Base-by-base conservation (phyloP, 192 early-diverging fungal genomes). In the Gigaspora rosea region DNA sequence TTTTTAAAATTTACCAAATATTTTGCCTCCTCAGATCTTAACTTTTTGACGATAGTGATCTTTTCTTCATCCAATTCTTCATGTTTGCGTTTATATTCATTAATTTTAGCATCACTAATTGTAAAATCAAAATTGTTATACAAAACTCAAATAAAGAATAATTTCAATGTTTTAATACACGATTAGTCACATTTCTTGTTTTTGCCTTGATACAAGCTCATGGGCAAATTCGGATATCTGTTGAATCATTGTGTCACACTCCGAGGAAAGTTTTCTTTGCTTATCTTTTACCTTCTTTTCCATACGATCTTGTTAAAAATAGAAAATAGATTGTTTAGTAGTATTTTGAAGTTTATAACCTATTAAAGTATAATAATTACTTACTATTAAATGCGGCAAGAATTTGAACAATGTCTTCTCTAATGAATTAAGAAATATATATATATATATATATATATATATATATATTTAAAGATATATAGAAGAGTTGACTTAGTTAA, bases 381-480 rank as follows among this genome's bases (percentile, higher is more conserved):
- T 51, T 71, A 71, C 70, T 54, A 71, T 71, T n/a, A 71, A 71
- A 51, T 22, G 70, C 70, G n/a, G 70, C 27, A 56, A 71, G 57
- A 18, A 71, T 71, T 56, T 71, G n/a, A 71, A 56, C 51, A 16
- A 71, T 56, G 54, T 71, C 70, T 16, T 71, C 70, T 36, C 70
- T 71, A 71, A 33, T 6, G 54, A 56, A 71, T 35, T 56, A 57
- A 9, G 36, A 56, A 33, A 27, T 36, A 16, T 7, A 66, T 7
- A 46, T 46, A 6, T 6, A 33, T 8, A 32, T 13, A 13, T 36
- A 12, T 66, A 66, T 7, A 36, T 41, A 36, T 36, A 66, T 36
- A 7, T 33, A 7, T 16, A 13, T 36, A 35, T 41, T 66, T 66
- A 7, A 36, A 11, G 9, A 18, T 49, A 48, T 56, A 71, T 41